phyloP scores from a whole-genome alignment of 345 rosid genomes.

The Odontarrhena argentea region DNA sequence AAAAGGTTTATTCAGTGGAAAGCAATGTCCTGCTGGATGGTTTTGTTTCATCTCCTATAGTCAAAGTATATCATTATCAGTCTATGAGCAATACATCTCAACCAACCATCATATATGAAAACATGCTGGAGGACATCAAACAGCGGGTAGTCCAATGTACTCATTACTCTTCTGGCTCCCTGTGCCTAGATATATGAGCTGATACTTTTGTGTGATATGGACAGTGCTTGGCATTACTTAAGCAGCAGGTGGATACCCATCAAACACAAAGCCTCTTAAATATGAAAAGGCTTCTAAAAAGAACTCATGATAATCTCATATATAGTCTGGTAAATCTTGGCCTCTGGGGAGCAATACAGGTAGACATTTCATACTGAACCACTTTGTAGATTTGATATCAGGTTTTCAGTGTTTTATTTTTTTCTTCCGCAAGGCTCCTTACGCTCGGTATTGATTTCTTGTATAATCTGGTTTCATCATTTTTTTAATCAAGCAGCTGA shows the following conservation, averaged over 20 bases:
- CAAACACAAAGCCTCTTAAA: conserved; percentile 49
- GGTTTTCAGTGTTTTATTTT: conserved; percentile 24
- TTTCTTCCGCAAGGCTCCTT: conserved; percentile 14
- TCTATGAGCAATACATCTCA: conserved; percentile 45
- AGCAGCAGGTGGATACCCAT: conserved; percentile 50
- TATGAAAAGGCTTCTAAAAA: conserved; percentile 56
- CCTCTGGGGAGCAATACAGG: conserved; percentile 81
- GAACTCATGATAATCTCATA: conserved; percentile 70
- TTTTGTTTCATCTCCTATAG: conserved; percentile 70
- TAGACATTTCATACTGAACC: conserved; percentile 40
- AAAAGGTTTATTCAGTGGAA: conserved; percentile 80
- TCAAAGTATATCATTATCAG: conserved; percentile 62
- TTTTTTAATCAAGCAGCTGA: conserved; percentile 23
- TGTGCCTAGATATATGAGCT: conserved; percentile 26
- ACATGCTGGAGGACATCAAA: conserved; percentile 57
- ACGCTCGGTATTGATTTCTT: conserved; percentile 12
- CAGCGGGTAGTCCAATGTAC: conserved; percentile 52
- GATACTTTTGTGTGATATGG: conserved; percentile 41
- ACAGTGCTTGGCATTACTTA: conserved; percentile 69
- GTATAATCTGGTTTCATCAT: conserved; percentile 28
- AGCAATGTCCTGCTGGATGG: conserved; percentile 60
- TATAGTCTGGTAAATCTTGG: conserved; percentile 73
- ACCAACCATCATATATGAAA: conserved; percentile 35
- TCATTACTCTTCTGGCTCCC: conserved; percentile 31
- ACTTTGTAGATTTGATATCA: conserved; percentile 18